Percentiles rank a stretch among this genome's conserved stretches.
phyloP scores from a whole-genome alignment of 306 rosid species.

The Gastrolobium bilobum region DNA sequence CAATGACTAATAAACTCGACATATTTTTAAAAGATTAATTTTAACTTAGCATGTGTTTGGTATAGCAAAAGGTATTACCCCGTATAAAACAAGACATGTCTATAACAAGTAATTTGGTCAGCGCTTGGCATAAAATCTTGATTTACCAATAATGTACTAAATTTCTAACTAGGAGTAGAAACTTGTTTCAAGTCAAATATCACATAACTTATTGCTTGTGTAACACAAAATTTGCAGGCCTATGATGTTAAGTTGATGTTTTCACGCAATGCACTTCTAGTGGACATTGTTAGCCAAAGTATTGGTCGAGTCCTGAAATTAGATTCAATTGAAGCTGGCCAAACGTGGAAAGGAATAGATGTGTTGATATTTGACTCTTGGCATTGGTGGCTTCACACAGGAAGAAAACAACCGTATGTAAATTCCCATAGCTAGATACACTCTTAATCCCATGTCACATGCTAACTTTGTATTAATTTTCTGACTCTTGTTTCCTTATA shows the following conservation, averaged over 20 bases:
- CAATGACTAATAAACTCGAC: not conserved
- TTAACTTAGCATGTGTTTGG: not conserved
- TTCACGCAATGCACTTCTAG: slow-evolving; percentile 57
- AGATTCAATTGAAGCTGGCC: slow-evolving; percentile 51
- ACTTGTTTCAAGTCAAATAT: not conserved
- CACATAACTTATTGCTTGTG: not conserved
- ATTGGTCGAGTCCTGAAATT: slow-evolving; percentile 56
- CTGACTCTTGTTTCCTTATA: not conserved
- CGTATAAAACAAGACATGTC: not conserved
- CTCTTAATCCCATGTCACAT: not conserved
- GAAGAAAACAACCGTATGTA: slow-evolving; percentile 63
- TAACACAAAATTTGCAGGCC: slow-evolving; percentile 41
- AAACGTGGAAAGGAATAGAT: slow-evolving; percentile 55
- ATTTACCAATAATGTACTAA: not conserved
- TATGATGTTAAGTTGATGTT: slow-evolving; percentile 56
- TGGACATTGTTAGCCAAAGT: slow-evolving; percentile 46
- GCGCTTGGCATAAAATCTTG: not conserved
- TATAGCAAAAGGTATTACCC: not conserved
- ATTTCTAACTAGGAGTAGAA: not conserved
- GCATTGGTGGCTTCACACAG: slow-evolving; percentile 77
- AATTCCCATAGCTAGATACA: not conserved
- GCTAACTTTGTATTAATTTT: not conserved
- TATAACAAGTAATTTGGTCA: not conserved
- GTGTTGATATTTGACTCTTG: slow-evolving; percentile 64
- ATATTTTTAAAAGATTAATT: not conserved